These are phyloP conservation scores for Pseudozyma tsukubaensis DNA, from an alignment of 1,284 basidiomycete species.

Conservation along the genomic window DNA sequence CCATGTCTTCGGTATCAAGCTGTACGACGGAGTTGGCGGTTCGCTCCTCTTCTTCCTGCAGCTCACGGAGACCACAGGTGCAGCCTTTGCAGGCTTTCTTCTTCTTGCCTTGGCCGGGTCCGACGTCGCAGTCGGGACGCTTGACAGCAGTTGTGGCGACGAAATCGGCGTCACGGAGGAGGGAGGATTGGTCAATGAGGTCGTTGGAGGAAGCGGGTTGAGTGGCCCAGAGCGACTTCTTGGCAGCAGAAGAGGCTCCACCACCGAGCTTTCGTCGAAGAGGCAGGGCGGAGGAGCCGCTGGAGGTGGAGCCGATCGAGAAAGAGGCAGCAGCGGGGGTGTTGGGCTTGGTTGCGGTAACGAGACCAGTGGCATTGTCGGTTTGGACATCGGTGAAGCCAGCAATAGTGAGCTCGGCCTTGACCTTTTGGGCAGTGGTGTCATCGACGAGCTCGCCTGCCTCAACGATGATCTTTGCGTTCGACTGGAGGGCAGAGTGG, in stretches of 20 bases:
- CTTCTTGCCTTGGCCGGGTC: constrained; percentile 48
- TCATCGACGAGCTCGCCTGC: constrained; percentile 40
- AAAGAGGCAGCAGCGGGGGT: constrained; percentile 17
- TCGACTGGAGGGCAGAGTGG: constrained; percentile 39
- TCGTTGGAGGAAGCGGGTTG: constrained; percentile 47
- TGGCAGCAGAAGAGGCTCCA: constrained; percentile 27
- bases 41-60: constrained; percentile 65
- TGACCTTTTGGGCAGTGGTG: constrained; percentile 30
- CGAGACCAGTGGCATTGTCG: constrained; percentile 15
- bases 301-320: constrained; percentile 39
- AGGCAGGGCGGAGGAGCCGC: constrained; percentile 43
- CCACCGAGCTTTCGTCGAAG: constrained; percentile 54
- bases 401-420: constrained; percentile 55
- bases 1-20: constrained; percentile 61
- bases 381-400: constrained; percentile 50
- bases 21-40: constrained; percentile 48
- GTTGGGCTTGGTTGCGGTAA: constrained; percentile 25
- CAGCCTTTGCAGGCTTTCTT: constrained; percentile 68
- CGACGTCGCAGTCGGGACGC: constrained; percentile 66
- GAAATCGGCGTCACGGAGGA: constrained; percentile 55
- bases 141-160: constrained; percentile 53
- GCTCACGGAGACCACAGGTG: constrained; percentile 66
- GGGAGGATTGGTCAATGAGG: constrained; percentile 58
- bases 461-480: constrained; percentile 47
- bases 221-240: constrained; percentile 64